Conservation (phyloP, 768 basidiomycete genomes). For the Leccinellum luteum region DNA sequence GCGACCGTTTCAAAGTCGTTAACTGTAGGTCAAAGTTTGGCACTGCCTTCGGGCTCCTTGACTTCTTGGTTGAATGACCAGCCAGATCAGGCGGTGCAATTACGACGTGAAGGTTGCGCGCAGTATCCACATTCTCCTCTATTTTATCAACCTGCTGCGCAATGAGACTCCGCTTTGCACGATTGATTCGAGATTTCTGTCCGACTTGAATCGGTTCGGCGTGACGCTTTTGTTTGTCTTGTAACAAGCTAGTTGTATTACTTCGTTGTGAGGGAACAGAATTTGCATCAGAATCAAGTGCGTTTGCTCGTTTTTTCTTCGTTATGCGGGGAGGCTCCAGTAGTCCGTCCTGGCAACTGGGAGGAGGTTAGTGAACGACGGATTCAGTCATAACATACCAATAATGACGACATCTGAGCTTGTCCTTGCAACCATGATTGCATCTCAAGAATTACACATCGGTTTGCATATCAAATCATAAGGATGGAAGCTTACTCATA, state of each 20-base stretch:
- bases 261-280: not conserved
- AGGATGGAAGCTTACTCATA: slow-evolving; percentile 44
- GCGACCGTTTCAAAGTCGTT: slow-evolving; percentile 27
- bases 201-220: not conserved
- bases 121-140: slow-evolving; percentile 43
- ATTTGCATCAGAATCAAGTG: slow-evolving; percentile 11
- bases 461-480: not conserved
- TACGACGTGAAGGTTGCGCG: slow-evolving; percentile 36
- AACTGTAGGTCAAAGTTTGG: slow-evolving; percentile 54
- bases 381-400: slow-evolving; percentile 43
- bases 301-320: slow-evolving; percentile 26
- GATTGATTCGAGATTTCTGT: slow-evolving; percentile 25
- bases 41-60: slow-evolving; percentile 17
- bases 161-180: slow-evolving; percentile 20
- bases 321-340: slow-evolving; percentile 44
- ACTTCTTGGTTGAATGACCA: slow-evolving; percentile 2
- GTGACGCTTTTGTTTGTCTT: slow-evolving; percentile 1
- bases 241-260: slow-evolving; percentile 1
- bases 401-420: slow-evolving; percentile 67
- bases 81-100: slow-evolving; percentile 47
- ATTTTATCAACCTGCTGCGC: slow-evolving; percentile 42
- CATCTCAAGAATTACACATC: slow-evolving; percentile 46
- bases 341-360: slow-evolving; percentile 75
- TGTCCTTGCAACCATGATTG: slow-evolving; percentile 80
- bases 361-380: slow-evolving; percentile 8